Base-by-base conservation (phyloP, 2,329 filamentous ascomycete genomes). In the Microdochium paspali region DNA sequence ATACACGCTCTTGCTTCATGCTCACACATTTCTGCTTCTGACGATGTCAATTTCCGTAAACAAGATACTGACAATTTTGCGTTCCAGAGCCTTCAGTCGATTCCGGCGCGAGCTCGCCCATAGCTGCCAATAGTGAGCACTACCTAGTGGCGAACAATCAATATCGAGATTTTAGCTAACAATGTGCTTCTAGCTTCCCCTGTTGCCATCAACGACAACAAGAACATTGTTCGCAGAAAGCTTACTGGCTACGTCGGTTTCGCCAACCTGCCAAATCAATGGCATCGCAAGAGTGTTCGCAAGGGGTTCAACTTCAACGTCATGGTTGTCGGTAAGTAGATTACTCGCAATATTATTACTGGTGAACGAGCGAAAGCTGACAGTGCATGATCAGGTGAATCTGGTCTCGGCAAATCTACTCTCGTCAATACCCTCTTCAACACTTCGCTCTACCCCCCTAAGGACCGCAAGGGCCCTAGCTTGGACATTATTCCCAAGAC, bases 241-340 rank as follows among this genome's bases (percentile, higher is more conserved):
- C 77, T 98, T 66, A 97, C 93, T 45, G 93, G 93, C 64, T 98
- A 97, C 62, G 93, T 98, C 62, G 93, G 93, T 56, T 98, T 98
- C 65, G 93, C 93, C 69, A 98, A 98, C 69, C 73, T 98, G 66
- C 93, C 93, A 55, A 98, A 98, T 75, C 93, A 98, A 74, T 98
- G 93, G 93, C 93, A 98, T 78, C 91, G 93, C 71, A 98, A 98
- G 85, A 96, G 90, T 82, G 93, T 98, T 63, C 89, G 93, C 66
- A 98, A 98, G 74, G 93, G 93, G 53, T 98, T 98, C 82, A 98
- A 97, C 81, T 98, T 98, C 80, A 98, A 98, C 67, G 93, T 98
- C 59, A 98, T 98, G 93, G 93, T 98, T 71, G 93, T 98, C 72
- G 93, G 93, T 97, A 78, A 65, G 90, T 52, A 32, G 4, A 12